phyloP scores from a whole-genome alignment of 1,284 basidiomycete species.

The Polyporus tsugae region DNA sequence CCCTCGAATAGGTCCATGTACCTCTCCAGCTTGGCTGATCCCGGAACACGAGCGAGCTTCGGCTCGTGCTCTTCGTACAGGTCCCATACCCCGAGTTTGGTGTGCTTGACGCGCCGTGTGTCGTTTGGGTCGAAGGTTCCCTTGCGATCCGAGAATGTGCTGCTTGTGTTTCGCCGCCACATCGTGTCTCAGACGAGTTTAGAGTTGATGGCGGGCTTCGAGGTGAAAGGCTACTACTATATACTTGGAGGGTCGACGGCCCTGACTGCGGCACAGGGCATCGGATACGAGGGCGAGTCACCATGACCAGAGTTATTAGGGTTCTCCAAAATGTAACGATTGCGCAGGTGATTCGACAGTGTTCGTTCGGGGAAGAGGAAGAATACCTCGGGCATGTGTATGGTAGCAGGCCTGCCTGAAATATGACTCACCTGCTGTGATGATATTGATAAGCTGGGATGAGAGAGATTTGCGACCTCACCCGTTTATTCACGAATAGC shows the following conservation, averaged over 20 bases:
- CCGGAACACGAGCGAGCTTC: constrained; percentile 48
- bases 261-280: background rate
- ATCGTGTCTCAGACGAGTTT: constrained; percentile 32
- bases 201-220: background rate
- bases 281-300: background rate
- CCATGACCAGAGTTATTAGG: background rate
- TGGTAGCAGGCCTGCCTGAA: no score
- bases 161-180: constrained; percentile 67
- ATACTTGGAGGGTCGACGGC: background rate
- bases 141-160: constrained; percentile 35
- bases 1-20: constrained; percentile 56
- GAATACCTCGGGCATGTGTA: no score
- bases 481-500: no score
- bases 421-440: no score
- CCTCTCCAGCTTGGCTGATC: constrained; percentile 53
- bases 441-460: no score
- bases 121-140: constrained; percentile 65
- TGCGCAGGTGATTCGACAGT: no score
- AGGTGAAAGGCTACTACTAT: background rate
- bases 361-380: no score
- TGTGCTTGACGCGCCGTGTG: constrained; percentile 60
- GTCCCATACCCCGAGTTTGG: constrained; percentile 75
- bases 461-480: no score
- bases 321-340: no score
- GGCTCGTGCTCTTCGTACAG: constrained; percentile 66